Base-by-base conservation (phyloP, 1,284 basidiomycete genomes). In the Phellopilus nigrolimitatus region DNA sequence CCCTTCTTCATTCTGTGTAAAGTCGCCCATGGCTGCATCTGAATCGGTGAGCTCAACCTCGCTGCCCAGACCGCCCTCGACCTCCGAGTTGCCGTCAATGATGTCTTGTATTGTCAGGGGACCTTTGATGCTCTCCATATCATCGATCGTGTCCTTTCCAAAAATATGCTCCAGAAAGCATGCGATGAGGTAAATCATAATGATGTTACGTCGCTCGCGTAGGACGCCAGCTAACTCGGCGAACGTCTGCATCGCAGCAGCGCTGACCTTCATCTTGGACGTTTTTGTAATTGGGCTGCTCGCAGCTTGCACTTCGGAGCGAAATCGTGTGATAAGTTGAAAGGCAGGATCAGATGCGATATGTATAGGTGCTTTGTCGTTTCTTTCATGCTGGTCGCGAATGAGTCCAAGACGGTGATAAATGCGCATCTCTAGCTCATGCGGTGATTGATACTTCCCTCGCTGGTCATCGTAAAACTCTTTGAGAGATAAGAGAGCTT, bases 401-500 rank as follows among this genome's bases (percentile, higher is more conserved):
- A 97, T 86, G 62, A 97, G 92, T 34, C 91, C 87, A 31, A 98
- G 79, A 31, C 95, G 82, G 64, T 95, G 91, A 70, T 98, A 98
- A 0, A 97, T 86, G 17, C 92, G 84, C 80, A 99, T 97, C 68
- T 99, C 95, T 42, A 97, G 80, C 64, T 98, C 94, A 50, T 88
- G 88, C 0, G 88, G 82, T 5, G 85, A 87, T 45, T 84, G 64
- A 34, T 82, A 82, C 15, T 70, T 68, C 9, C 74, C 78, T 12
- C 85, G 75, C 51, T 91, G 80, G 55, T 97, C 95, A 60, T 91
- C 86, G 65, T 97, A 97, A 62, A 91, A 95, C 64, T 97, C 91
- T 64, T 92, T 91, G 43, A 98, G 74, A 62, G 87, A 91, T 62
- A 91, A 88, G 33, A 97, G 77, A 19, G 91, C 91, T 95, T 59